Evolutionary conservation across 768 basidiomycete species (phyloP).

Genomic region (Pisolithus microcarpus): DNA sequence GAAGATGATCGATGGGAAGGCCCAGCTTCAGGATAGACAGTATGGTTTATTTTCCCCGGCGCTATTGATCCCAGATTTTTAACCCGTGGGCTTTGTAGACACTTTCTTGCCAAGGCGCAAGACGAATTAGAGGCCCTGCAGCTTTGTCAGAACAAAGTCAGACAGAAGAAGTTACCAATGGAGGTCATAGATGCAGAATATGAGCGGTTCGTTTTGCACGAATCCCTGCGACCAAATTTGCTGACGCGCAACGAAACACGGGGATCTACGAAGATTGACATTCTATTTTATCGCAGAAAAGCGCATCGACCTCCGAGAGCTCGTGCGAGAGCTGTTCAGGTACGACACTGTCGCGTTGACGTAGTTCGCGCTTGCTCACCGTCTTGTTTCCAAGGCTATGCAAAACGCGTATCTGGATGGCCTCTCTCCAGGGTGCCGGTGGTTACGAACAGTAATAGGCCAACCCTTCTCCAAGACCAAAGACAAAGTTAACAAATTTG

Average conservation of each 20-base stretch:
- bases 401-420: too few species aligned
- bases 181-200: slow-evolving; percentile 56
- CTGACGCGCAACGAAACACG: slow-evolving; percentile 22
- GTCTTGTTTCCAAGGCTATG: too few species aligned
- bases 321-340: slow-evolving; percentile 63
- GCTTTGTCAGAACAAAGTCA: slow-evolving; percentile 85
- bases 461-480: too few species aligned
- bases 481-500: background rate
- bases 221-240: background rate
- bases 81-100: slow-evolving; percentile 32
- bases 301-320: slow-evolving; percentile 91
- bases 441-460: background rate
- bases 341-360: too few species aligned
- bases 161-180: slow-evolving; percentile 96
- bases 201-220: slow-evolving; percentile 56
- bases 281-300: slow-evolving; percentile 98
- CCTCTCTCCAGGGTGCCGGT: too few species aligned
- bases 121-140: slow-evolving; percentile 92
- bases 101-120: slow-evolving; percentile 73
- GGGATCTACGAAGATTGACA: slow-evolving; percentile 98
- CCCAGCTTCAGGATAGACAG: too few species aligned
- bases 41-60: slow-evolving; percentile 16
- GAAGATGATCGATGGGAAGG: too few species aligned
- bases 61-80: background rate
- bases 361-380: too few species aligned